Conservation (phyloP, 176 grass and related monocot species). For the Otatea glauca region DNA sequence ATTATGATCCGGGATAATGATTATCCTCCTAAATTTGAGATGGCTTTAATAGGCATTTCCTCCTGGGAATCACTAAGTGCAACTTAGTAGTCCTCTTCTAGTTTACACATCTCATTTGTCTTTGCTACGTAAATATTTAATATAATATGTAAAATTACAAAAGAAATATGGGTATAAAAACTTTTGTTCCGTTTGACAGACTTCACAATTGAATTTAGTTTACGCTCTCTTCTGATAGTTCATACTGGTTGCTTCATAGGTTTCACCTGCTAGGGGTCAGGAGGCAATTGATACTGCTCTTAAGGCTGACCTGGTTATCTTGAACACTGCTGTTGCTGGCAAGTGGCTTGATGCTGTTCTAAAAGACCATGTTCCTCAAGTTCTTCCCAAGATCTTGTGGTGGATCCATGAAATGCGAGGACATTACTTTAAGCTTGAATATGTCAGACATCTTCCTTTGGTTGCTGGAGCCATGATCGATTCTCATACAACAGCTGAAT, state of each 20-base stretch:
- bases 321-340: slow-evolving; percentile 95
- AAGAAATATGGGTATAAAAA: background rate
- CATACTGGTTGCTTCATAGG: slow-evolving; percentile 48
- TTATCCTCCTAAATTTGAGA: slow-evolving; percentile 8
- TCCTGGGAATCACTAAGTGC: slow-evolving; percentile 3
- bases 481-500: slow-evolving; percentile 81
- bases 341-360: slow-evolving; percentile 93
- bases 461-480: slow-evolving; percentile 95
- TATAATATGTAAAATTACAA: slow-evolving; percentile 3
- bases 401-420: slow-evolving; percentile 99
- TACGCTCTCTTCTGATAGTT: slow-evolving; percentile 10
- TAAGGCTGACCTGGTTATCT: slow-evolving; percentile 83
- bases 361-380: slow-evolving; percentile 71
- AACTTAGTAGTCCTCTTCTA: background rate
- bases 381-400: slow-evolving; percentile 95
- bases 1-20: background rate
- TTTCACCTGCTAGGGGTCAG: slow-evolving; percentile 73
- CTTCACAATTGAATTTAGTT: slow-evolving; percentile 14
- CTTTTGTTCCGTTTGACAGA: background rate
- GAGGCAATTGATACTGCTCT: slow-evolving; percentile 72
- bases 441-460: slow-evolving; percentile 89
- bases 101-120: background rate
- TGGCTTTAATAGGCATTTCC: background rate
- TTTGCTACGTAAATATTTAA: background rate
- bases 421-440: slow-evolving; percentile 95